These are phyloP conservation scores for Ceraceosorus bombacis DNA, from an alignment of 1,284 basidiomycete genomes.

Conservation along the genomic window DNA sequence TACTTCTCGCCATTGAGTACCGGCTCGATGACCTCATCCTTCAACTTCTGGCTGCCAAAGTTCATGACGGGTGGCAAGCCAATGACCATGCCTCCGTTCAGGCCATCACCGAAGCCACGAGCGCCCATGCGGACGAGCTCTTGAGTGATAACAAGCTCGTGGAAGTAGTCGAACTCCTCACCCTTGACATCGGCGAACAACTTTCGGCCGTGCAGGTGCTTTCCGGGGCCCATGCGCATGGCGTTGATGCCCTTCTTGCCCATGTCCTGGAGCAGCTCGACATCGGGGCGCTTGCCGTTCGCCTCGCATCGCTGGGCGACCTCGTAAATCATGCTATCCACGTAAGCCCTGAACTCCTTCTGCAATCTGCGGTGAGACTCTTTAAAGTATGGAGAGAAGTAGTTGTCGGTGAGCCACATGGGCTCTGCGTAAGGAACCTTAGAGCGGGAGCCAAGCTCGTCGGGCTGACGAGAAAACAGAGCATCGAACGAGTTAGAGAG, in stretches of 20 bases:
- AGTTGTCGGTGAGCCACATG: constrained; percentile 36
- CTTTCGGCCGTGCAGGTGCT: constrained; percentile 70
- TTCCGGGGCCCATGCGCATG: constrained; percentile 75
- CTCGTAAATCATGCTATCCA: constrained; percentile 22
- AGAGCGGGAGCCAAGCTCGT: constrained; percentile 29
- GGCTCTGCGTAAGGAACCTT: constrained; percentile 47
- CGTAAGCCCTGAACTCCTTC: constrained; percentile 46
- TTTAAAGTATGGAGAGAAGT: constrained; percentile 49
- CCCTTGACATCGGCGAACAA: constrained; percentile 78
- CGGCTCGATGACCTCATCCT: constrained; percentile 69
- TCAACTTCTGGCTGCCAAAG: constrained; percentile 70
- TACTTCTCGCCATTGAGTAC: constrained; percentile 76
- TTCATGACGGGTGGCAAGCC: constrained; percentile 58
- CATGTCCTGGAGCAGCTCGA: constrained; percentile 48
- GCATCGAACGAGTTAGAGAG: neutral
- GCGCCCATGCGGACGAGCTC: constrained; percentile 70
- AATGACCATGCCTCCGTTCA: constrained; percentile 51
- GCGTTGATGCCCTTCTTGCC: constrained; percentile 58
- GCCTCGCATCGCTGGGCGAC: constrained; percentile 43
- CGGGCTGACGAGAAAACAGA: neutral
- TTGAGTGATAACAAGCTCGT: constrained; percentile 72
- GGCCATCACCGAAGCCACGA: constrained; percentile 53
- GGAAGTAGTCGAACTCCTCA: constrained; percentile 80
- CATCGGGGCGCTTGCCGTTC: constrained; percentile 40
- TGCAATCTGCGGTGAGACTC: constrained; percentile 49